phyloP scores from a whole-genome alignment of 176 grass and related monocot species.

The Themeda triandra region DNA sequence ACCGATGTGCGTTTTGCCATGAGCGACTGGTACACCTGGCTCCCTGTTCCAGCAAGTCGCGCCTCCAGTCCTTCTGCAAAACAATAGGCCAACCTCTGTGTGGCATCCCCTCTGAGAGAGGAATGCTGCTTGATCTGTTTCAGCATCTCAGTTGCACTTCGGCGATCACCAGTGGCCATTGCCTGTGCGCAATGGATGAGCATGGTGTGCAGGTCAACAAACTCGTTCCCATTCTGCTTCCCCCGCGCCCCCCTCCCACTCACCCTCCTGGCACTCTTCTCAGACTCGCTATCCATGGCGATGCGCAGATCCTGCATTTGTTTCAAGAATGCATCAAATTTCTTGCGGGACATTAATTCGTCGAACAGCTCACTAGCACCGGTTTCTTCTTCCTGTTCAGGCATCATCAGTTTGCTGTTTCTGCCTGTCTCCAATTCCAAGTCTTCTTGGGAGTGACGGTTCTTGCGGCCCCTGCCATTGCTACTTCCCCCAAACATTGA shows the following conservation, averaged over 20 bases:
- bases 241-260: conserved; percentile 1
- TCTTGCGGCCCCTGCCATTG: not conserved
- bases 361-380: not conserved
- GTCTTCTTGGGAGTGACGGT: conserved; percentile 1
- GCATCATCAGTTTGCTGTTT: conserved; percentile 41
- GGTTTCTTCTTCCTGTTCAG: conserved; percentile 28
- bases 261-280: not conserved
- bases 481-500: not conserved
- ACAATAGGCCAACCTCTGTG: conserved; percentile 60
- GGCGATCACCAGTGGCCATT: conserved; percentile 41
- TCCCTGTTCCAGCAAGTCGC: conserved; percentile 59
- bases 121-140: conserved; percentile 59
- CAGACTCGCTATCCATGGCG: conserved; percentile 9
- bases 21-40: conserved; percentile 40
- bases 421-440: conserved; percentile 43
- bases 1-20: conserved; percentile 18
- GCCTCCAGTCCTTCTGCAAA: conserved; percentile 61
- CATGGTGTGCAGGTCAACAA: conserved; percentile 62
- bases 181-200: conserved; percentile 70
- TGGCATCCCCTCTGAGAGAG: conserved; percentile 26
- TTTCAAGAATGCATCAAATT: not conserved
- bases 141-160: conserved; percentile 39
- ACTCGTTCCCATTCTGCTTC: not conserved
- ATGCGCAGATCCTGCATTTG: conserved; percentile 5
- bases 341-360: not conserved